Evolutionary conservation across 352 stramenopile genomes (phyloP), one percentile per base, ranked within the genome.

Genomic region (Aphanomyces invadans): DNA sequence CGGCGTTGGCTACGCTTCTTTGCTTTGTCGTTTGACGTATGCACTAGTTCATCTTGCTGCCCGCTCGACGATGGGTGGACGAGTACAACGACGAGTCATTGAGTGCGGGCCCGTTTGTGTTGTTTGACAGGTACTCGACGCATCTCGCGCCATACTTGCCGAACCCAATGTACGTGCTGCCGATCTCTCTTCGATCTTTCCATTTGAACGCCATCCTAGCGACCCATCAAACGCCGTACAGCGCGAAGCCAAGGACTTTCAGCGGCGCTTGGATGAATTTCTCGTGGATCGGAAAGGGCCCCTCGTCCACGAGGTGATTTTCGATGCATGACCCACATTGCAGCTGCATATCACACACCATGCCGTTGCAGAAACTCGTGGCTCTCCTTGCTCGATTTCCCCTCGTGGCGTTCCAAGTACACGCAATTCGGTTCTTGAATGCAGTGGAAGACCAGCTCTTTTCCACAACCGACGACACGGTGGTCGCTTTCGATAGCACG

Each of bases 341-440:
- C n/a, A n/a, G n/a, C n/a, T n/a, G n/a, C n/a, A n/a, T n/a, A n/a
- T n/a, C n/a, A n/a, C 26, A 29, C 46, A n/a, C 11, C n/a, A 54
- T 29, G 46, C 21, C 26, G 26, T 54, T 10, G 26, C 36, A 57
- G 49, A 57, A 57, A 10, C 21, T 36, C 9, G 21, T 10, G 11
- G n/a, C 32, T 10, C 36, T 64, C 3, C 36, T 52, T 32, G 31
- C 15, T 38, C 17, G 17, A 21, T 64, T 36, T 38, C 55, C 55
- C 15, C 2, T 64, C n/a, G 21, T 52, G 21, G 7, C 21, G 32
- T 64, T 64, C 17, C 55, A 64, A 28, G 9, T 11, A 15, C 28
- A 23, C 19, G 38, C 28, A 17, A 64, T 64, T 49, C 55, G 55
- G 23, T 64, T 49, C 25, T 33, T 64, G 17, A 64, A 64, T 2